Evolutionary conservation across 768 basidiomycete genomes (phyloP).

Genomic region (Boletus vinaceobasis): DNA sequence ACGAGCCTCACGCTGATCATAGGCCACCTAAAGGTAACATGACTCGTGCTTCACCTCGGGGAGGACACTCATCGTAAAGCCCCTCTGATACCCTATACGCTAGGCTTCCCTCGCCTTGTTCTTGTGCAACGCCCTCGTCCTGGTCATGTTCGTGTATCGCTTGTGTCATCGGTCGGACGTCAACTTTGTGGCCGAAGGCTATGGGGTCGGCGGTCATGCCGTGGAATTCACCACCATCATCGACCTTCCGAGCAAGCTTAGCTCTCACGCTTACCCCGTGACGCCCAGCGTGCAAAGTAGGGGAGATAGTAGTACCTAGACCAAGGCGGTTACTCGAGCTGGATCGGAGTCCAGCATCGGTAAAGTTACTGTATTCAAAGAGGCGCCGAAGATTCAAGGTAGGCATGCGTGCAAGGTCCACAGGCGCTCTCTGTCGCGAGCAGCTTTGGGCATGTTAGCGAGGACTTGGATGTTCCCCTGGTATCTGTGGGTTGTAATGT

Average conservation of each 20-base stretch:
- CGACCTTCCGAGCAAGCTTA: slow-evolving; percentile 15
- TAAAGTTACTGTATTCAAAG: too few relatives aligned
- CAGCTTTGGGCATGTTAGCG: background rate
- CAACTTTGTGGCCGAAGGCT: background rate
- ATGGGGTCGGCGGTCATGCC: background rate
- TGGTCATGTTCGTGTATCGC: slow-evolving; percentile 19
- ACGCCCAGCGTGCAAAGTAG: background rate
- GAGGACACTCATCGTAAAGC: background rate
- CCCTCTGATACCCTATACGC: background rate
- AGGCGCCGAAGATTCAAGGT: background rate
- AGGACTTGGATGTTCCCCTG: background rate
- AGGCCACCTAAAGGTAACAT: slow-evolving; percentile 23
- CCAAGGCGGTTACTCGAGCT: background rate
- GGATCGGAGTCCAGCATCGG: background rate
- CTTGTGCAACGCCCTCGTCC: slow-evolving; percentile 21
- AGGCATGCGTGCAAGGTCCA: background rate
- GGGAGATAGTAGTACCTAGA: background rate
- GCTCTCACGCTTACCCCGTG: background rate
- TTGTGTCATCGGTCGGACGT: background rate
- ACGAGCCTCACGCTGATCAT: slow-evolving; percentile 9
- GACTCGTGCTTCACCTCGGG: background rate
- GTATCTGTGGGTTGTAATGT: background rate
- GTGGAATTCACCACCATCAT: slow-evolving; percentile 18
- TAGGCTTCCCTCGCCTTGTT: slow-evolving; percentile 21
- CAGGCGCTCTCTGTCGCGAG: too few relatives aligned